phyloP scores from a whole-genome alignment of 148 eudicot species.

The Limonium bicolor region DNA sequence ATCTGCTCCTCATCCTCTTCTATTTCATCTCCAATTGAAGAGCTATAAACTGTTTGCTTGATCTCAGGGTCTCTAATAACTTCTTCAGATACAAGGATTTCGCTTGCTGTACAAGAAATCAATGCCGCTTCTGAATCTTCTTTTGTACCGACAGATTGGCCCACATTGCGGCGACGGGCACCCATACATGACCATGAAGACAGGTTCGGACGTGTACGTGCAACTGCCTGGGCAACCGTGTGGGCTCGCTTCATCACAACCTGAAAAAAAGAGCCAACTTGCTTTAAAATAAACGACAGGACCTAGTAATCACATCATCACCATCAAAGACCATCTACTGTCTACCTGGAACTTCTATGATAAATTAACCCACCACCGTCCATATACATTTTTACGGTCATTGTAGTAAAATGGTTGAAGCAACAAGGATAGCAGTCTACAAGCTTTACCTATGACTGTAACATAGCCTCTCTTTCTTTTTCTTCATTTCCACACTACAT shows the following conservation, averaged over 20 bases:
- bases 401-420: too few relatives aligned
- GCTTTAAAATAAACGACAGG: too few relatives aligned
- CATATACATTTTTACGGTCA: too few relatives aligned
- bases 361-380: too few relatives aligned
- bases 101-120: slow-evolving; percentile 19
- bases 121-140: slow-evolving; percentile 34
- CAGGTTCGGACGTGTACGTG: slow-evolving; percentile 60
- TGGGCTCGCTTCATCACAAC: slow-evolving; percentile 87
- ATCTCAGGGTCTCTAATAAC: slow-evolving; percentile 10
- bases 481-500: too few relatives aligned
- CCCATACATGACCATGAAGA: slow-evolving; percentile 95
- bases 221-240: slow-evolving; percentile 87
- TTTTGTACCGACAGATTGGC: slow-evolving; percentile 19
- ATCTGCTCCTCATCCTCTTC: slow-evolving; percentile 56
- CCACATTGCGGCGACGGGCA: slow-evolving; percentile 54
- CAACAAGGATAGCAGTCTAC: too few relatives aligned
- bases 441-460: too few relatives aligned
- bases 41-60: slow-evolving; percentile 15
- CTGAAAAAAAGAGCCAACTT: too few relatives aligned
- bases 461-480: too few relatives aligned
- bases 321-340: too few relatives aligned
- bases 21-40: slow-evolving; percentile 41
- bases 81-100: slow-evolving; percentile 26
- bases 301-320: too few relatives aligned
- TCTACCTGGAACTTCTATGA: too few relatives aligned